Evolutionary conservation across 2,329 filamentous ascomycete species (phyloP).

Genomic region (Remersonia thermophila): DNA sequence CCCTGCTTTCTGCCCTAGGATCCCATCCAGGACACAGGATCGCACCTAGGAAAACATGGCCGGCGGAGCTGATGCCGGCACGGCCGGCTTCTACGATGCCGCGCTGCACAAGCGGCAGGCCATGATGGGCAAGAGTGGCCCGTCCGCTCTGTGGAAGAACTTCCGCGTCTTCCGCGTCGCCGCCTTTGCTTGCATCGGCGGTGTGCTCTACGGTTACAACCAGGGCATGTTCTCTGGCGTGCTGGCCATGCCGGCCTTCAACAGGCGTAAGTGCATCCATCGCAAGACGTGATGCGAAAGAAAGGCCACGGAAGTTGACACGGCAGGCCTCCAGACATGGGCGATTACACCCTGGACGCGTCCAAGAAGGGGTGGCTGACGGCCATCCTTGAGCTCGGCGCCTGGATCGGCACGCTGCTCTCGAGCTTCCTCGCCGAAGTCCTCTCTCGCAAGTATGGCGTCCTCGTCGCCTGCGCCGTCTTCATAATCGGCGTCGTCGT

Average conservation of each 20-base stretch:
- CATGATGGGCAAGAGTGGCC: conserved; percentile 41
- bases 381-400: conserved; percentile 62
- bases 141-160: conserved; percentile 44
- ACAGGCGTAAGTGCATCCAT: conserved; percentile 29
- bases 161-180: conserved; percentile 48
- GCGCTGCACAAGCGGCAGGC: conserved; percentile 39
- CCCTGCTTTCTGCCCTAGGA: too few relatives aligned
- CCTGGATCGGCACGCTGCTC: conserved; percentile 61
- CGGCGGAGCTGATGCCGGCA: conserved; percentile 25
- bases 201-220: conserved; percentile 58
- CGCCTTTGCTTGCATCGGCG: conserved; percentile 50
- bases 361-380: conserved; percentile 49
- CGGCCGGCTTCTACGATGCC: conserved; percentile 34
- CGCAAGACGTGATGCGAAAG: too few relatives aligned
- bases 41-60: conserved; percentile 28
- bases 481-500: conserved; percentile 61
- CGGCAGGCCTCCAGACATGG: conserved; percentile 34
- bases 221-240: conserved; percentile 68
- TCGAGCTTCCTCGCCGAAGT: conserved; percentile 61
- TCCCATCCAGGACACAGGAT: not conserved
- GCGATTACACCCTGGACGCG: conserved; percentile 37
- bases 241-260: conserved; percentile 42
- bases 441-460: conserved; percentile 55
- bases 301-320: too few relatives aligned
- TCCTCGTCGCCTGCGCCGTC: conserved; percentile 51